phyloP scores from a whole-genome alignment of 306 rosid species.

The Vicia villosa region DNA sequence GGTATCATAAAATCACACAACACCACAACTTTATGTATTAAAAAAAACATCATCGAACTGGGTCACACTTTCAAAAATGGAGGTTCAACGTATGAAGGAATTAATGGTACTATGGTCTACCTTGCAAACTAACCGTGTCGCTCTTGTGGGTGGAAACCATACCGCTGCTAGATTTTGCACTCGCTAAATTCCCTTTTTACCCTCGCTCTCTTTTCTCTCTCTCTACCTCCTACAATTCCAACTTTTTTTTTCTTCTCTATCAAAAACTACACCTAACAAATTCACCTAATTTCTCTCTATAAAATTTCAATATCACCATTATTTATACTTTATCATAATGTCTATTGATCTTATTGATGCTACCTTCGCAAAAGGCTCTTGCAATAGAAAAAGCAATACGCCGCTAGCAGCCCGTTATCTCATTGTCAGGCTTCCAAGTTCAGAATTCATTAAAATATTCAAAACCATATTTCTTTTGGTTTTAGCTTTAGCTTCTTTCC shows the following conservation, averaged over 20 bases:
- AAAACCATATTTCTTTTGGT: slow-evolving; percentile 37
- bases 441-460: slow-evolving; percentile 36
- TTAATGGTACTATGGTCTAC: slow-evolving; percentile 60
- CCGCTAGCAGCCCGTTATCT: slow-evolving; percentile 38
- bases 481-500: slow-evolving; percentile 37
- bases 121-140: slow-evolving; percentile 43
- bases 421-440: slow-evolving; percentile 45
- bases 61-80: slow-evolving; percentile 49
- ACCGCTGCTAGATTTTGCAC: slow-evolving; percentile 82
- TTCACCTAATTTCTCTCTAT: background rate
- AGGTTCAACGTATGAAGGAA: slow-evolving; percentile 66
- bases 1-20: background rate
- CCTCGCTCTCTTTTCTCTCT: background rate
- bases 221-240: background rate
- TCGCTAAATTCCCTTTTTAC: slow-evolving; percentile 47
- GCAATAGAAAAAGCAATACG: slow-evolving; percentile 19
- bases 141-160: slow-evolving; percentile 92
- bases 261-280: background rate
- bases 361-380: slow-evolving; percentile 27
- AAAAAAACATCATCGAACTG: slow-evolving; percentile 45
- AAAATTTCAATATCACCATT: background rate
- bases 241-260: background rate
- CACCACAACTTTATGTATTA: background rate
- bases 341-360: slow-evolving; percentile 36
- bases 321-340: slow-evolving; percentile 32